A percentile compares a stretch with the other conserved stretches of the same genome.
These are phyloP conservation scores for Brassica hybrid DNA, from an alignment of 441 rosid species.

Conservation along the genomic window DNA sequence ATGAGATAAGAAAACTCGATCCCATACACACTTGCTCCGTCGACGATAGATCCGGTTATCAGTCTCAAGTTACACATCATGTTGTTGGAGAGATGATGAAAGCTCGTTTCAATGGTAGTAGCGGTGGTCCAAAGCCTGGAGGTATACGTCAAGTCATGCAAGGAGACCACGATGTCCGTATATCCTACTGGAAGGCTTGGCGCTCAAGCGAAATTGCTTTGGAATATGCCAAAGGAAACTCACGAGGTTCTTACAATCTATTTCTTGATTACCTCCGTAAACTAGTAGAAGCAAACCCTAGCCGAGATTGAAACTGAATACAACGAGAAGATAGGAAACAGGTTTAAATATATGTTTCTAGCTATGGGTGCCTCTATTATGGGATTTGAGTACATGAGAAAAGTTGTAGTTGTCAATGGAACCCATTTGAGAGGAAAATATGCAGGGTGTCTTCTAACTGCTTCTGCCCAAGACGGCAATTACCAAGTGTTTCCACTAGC, in stretches of 20 bases:
- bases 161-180: neutral
- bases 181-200: neutral
- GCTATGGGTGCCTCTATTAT: neutral
- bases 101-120: neutral
- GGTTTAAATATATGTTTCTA: neutral
- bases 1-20: neutral
- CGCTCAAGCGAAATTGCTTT: neutral
- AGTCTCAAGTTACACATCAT: neutral
- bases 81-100: neutral
- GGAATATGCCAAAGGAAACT: neutral
- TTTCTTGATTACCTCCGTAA: neutral
- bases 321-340: neutral
- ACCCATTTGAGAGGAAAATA: neutral
- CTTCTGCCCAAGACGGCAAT: neutral
- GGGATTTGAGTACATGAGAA: neutral
- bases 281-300: neutral
- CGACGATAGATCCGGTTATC: neutral
- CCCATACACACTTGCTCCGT: neutral
- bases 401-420: neutral
- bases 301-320: neutral
- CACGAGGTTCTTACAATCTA: neutral
- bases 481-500: neutral
- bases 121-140: neutral
- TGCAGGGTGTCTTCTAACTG: neutral
- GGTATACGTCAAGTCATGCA: neutral